Base-by-base conservation (phyloP, 1,284 basidiomycete species). In the Heterobasidion parviporum region DNA sequence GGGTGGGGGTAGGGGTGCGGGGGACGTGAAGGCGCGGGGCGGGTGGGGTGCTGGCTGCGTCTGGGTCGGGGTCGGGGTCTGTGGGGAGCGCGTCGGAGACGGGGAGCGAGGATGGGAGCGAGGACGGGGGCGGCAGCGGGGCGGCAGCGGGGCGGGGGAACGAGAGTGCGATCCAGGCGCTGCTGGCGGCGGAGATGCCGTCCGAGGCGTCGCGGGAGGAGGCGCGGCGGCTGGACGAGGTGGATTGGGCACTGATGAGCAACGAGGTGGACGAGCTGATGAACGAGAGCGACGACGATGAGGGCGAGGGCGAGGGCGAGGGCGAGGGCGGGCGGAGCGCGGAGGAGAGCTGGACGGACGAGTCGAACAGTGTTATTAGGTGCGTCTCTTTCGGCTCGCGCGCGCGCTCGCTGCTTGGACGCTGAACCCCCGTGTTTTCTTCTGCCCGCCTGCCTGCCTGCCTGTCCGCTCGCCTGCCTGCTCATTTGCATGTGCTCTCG, bases 241-340 rank as follows among this genome's bases (percentile, higher is more conserved):
- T 87, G 56, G 76, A 88, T 65, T 93, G 91, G 90, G 80, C 82
- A 57, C 85, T 85, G 61, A 85, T 90, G 57, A 88, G 91, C 61
- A 81, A 89, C 60, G 55, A 60, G 0, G 55, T 60, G 1, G 54
- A 57, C 6, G 58, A 55, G 50, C 26, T 7, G 54, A 53, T 36
- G 57, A 54, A 6, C 50, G 50, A 14, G 55, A 87, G 82, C 60
- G 86, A 88, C 59, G 87, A 87, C 48, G 78, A 76, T 26, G 72
- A 71, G 8, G 69, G 69, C 46, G 54, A 33, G 35, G 16, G 33
- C 10, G 43, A 34, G n/a, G 5, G 35, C 16, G 41, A 52, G 20
- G 36, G 18, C 44, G 26, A 26, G 26, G 26, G 26, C 18, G 18
- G 18, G 18, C 18, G 18, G 53, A 60, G 43, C 52, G 26, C 45